Percentiles rank a stretch among this genome's conserved stretches.
phyloP scores from a whole-genome alignment of 257 asterid genomes.

The Oldenlandia corymbosa region DNA sequence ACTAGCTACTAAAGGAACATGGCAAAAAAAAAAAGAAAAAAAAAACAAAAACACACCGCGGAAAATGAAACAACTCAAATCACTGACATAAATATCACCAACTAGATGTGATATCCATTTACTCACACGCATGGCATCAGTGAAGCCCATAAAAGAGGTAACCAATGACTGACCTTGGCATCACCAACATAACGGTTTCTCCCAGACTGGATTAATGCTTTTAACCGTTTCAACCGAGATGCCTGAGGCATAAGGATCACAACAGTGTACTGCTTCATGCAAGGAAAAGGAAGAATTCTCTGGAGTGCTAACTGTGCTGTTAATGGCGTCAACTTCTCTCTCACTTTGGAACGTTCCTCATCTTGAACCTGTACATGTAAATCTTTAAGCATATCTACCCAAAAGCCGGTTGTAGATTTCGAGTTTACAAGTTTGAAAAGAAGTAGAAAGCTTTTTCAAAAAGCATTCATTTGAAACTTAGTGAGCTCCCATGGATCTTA shows the following conservation, averaged over 20 bases:
- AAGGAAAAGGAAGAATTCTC: slow-evolving; percentile 76
- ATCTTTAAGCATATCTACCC: not conserved
- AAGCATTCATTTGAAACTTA: not conserved
- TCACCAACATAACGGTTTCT: slow-evolving; percentile 38
- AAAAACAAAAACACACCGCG: not conserved
- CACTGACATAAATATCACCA: not conserved
- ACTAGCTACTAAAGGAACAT: no score
- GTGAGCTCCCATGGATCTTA: not conserved
- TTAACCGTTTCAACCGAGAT: slow-evolving; percentile 45
- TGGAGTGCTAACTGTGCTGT: slow-evolving; percentile 71
- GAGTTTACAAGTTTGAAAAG: not conserved
- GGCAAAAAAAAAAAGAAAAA: no score
- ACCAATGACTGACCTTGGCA: slow-evolving; percentile 50
- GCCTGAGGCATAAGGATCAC: slow-evolving; percentile 94
- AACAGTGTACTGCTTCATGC: slow-evolving; percentile 79
- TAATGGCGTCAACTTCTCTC: slow-evolving; percentile 52
- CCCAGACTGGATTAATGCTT: slow-evolving; percentile 38
- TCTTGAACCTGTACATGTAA: slow-evolving; percentile 59
- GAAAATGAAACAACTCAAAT: not conserved
- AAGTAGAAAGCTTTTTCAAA: not conserved
- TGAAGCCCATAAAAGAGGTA: not conserved
- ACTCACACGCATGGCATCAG: not conserved
- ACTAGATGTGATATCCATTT: not conserved
- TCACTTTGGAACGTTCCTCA: slow-evolving; percentile 60
- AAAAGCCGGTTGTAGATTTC: not conserved